Evolutionary conservation across 352 stramenopile genomes (phyloP), one percentile per base, ranked within the genome.

Genomic region (Phytophthora sp.): DNA sequence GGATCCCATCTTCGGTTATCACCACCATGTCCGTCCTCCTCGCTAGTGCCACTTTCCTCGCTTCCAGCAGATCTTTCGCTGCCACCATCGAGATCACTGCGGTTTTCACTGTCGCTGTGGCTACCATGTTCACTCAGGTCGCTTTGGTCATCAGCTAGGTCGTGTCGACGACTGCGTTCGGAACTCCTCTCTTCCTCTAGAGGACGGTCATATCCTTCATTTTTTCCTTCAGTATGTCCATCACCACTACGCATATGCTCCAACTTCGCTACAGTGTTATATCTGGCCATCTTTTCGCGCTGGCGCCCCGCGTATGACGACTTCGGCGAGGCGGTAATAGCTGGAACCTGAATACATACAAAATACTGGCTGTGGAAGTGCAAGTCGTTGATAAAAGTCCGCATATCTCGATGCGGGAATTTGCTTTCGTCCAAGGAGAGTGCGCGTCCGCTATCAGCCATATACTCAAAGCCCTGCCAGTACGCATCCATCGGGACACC

Each of bases 321-420:
- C 18, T 61, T 72, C 28, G n/a, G n/a, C n/a, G 53, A 34, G 5
- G 62, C 34, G 10, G 57, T 68, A 26, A 96, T 84, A 4, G 77
- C 74, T n/a, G 89, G 82, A 8, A 83, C 79, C 62, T 95, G 74
- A 5, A 92, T 66, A 15, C 72, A 74, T 0, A 96, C 71, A 27
- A 88, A 91, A 51, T 94, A 86, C 54, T 96, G 87, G 24, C 76
- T 80, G 62, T 93, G 81, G 43, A 88, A 90, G 27, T 95, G 87
- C 44, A 96, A 72, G 41, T 95, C 77, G 20, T 95, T 57, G 27
- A 96, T 69, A 41, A 96, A 92, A 2, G 48, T 50, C 8, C 54
- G 49, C 41, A 94, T 71, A 1, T 82, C 54, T 1, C 55, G 26
- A 1, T 48, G 58, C 1, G 77, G 65, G 34, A 94, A 92, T 9